Base-by-base conservation (phyloP, 2,329 filamentous ascomycete genomes). In the Fusarium cicatricum region DNA sequence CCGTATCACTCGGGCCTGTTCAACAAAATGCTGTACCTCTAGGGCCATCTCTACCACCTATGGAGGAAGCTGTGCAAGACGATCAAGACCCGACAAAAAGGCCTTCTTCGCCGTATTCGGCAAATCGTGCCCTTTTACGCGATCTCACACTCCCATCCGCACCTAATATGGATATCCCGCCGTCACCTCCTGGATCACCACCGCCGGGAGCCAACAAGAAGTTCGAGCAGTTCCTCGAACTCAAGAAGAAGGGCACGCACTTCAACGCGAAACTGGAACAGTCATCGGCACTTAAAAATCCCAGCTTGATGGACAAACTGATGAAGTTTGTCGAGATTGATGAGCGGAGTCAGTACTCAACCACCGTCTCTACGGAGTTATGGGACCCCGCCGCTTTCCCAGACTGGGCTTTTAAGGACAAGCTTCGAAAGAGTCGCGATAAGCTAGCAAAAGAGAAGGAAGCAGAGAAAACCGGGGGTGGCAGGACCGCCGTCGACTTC, bases 181-280 rank as follows among this genome's bases (percentile, higher is more conserved):
- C 85, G 10, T 92, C 90, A 4, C 90, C 90, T 1, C 87, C 88
- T 1, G 84, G 84, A 19, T 84, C 84, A 2, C 84, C 84, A 11
- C 75, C 79, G 1, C 70, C 78, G 29, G 64, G 75, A 36, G 74
- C 86, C 11, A 87, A 83, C 44, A 81, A 83, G 63, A 92, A 91
- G 66, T 89, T 94, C 65, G 82, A 85, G 59, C 85, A 86, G 55
- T 94, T 95, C 63, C 82, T 94, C 1, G 80, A 85, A 39, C 81
- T 94, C n/a, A 95, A 95, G 76, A 86, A 85, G 68, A 85, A 88
- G 60, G 88, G 88, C 5, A 80, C 87, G 14, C 91, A 95, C 74
- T 94, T 94, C 80, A 93, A 95, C 72, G 80, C 86, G 65, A 87
- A 89, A 58, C 78, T 95, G 9, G 84, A 89, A 31, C 81, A 82